These are phyloP conservation scores for Lodderomyces oxycetoniae DNA, from an alignment of 1,139 yeast species.

Conservation along the genomic window DNA sequence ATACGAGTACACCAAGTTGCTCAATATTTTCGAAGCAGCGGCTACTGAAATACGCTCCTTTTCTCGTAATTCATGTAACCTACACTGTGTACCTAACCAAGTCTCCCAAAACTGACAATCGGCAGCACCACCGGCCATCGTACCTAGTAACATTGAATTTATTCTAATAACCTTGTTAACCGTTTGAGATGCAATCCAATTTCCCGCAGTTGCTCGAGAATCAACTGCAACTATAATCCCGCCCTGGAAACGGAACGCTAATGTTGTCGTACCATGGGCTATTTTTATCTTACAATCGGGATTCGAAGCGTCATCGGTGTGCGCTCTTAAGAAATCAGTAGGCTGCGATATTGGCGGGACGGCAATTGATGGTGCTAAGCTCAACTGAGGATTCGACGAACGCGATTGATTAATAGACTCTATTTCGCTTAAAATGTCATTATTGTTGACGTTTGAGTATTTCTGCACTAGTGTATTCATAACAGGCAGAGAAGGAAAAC, in stretches of 20 bases:
- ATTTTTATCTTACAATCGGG: conserved; percentile 94
- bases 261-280: conserved; percentile 97
- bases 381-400: conserved; percentile 25
- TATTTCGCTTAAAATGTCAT: conserved; percentile 27
- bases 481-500: no score
- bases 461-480: conserved; percentile 44
- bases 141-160: conserved; percentile 90
- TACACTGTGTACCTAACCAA: conserved; percentile 96
- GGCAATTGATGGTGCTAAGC: conserved; percentile 60
- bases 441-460: conserved; percentile 31
- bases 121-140: conserved; percentile 99
- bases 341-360: conserved; percentile 89
- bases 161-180: conserved; percentile 96
- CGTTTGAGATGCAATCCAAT: conserved; percentile 97
- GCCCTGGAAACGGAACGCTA: conserved; percentile 92
- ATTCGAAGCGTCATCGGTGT: conserved; percentile 87
- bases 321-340: conserved; percentile 94
- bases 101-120: conserved; percentile 99
- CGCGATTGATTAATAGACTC: conserved; percentile 22
- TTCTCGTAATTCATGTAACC: conserved; percentile 90
- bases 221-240: conserved; percentile 97
- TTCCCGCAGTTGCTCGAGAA: conserved; percentile 97
- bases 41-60: conserved; percentile 94
- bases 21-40: conserved; percentile 90
- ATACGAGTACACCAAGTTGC: conserved; percentile 86